These are phyloP conservation scores for Melianthus villosus DNA, from an alignment of 441 rosid species.

Conservation along the genomic window DNA sequence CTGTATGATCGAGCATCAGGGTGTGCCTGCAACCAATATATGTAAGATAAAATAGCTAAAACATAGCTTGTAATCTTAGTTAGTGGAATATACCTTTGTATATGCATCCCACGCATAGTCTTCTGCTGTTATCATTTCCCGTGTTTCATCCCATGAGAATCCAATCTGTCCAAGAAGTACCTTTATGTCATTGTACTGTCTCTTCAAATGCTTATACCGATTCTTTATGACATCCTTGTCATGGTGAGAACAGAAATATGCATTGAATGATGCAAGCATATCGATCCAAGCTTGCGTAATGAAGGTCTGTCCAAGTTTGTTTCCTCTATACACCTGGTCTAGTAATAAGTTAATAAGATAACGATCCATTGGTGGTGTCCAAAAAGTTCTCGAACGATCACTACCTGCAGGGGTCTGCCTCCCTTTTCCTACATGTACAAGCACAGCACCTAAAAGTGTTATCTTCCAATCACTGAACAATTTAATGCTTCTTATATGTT, in stretches of 20 bases:
- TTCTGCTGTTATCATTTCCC: constrained; percentile 70
- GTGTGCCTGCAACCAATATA: constrained; percentile 37
- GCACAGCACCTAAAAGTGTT: constrained; percentile 8
- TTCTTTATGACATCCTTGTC: constrained; percentile 74
- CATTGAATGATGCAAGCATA: constrained; percentile 48
- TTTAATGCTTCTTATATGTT: not conserved
- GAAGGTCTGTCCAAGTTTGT: constrained; percentile 72
- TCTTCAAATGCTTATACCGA: constrained; percentile 68
- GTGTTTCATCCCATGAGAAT: constrained; percentile 65
- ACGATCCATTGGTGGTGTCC: constrained; percentile 89
- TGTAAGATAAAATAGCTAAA: constrained; percentile 11
- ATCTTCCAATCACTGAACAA: constrained; percentile 7
- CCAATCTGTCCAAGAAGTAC: constrained; percentile 48
- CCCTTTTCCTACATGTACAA: constrained; percentile 30
- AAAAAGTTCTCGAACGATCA: constrained; percentile 71
- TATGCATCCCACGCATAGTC: constrained; percentile 58
- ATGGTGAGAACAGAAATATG: constrained; percentile 40
- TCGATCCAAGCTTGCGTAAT: constrained; percentile 63
- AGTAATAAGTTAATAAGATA: constrained; percentile 57
- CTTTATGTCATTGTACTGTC: constrained; percentile 56
- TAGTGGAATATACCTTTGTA: constrained; percentile 32
- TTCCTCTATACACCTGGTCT: constrained; percentile 61
- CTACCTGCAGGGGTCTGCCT: constrained; percentile 13
- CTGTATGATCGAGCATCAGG: constrained; percentile 78
- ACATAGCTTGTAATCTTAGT: constrained; percentile 4